A percentile compares a stretch with the other conserved stretches of the same genome.
Conservation (phyloP, 2,329 filamentous ascomycete genomes). For the Microascus cirrosus region DNA sequence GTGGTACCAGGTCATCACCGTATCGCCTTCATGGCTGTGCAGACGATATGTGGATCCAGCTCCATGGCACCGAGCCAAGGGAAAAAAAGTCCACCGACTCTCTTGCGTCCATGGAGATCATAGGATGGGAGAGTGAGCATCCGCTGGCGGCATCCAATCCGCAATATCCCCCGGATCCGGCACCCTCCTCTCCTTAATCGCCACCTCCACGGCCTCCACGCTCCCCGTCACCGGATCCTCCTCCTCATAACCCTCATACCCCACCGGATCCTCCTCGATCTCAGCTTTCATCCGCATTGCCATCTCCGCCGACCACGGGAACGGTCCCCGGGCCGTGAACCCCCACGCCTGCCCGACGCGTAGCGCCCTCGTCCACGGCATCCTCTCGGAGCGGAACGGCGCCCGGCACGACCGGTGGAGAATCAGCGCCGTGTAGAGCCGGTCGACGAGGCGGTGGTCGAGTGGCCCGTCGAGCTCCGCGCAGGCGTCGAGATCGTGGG, state of each 20-base stretch:
- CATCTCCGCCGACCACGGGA: slow-evolving; percentile 4
- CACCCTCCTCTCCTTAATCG: slow-evolving; percentile 2
- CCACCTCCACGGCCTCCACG: background rate
- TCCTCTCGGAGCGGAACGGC: background rate
- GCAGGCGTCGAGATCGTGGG: slow-evolving; percentile 2
- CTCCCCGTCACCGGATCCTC: background rate
- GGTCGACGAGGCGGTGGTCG: background rate
- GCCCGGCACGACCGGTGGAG: background rate
- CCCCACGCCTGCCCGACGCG: slow-evolving; percentile 1
- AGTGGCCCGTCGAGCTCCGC: background rate
- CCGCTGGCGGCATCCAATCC: background rate
- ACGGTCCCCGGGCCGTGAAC: background rate
- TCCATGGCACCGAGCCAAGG: no score
- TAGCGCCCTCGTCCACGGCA: slow-evolving; percentile 2
- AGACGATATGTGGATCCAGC: no score
- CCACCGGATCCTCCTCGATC: background rate
- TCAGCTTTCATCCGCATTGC: background rate
- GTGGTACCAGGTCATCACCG: no score
- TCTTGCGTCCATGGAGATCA: background rate
- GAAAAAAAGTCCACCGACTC: background rate
- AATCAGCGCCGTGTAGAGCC: background rate
- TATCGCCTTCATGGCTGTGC: no score
- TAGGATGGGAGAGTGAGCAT: background rate
- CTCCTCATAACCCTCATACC: background rate
- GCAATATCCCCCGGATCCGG: slow-evolving; percentile 1